phyloP scores from a whole-genome alignment of 108 stramenopile species.

The Schizochytrium sp. region DNA sequence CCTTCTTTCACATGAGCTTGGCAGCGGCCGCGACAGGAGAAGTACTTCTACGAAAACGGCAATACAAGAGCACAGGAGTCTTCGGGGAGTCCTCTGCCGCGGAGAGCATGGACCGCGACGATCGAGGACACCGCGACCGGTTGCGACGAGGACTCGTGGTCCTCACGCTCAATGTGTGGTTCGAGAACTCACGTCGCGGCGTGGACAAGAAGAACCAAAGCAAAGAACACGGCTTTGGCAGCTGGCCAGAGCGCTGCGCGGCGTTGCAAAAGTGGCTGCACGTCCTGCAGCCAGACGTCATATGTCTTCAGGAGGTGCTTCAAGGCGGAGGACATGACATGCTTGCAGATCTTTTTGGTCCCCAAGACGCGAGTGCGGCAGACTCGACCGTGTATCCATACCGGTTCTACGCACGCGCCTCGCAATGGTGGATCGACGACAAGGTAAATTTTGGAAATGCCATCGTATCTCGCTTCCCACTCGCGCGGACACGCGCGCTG shows the following conservation, averaged over 20 bases:
- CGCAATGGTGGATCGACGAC: background rate
- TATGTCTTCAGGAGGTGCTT: background rate
- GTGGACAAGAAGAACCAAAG: background rate
- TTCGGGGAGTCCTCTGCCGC: no score
- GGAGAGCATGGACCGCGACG: background rate
- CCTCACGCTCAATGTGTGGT: background rate
- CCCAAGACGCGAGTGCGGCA: background rate
- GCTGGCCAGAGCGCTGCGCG: background rate
- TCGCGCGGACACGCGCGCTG: background rate
- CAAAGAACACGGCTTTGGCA: background rate
- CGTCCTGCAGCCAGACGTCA: background rate
- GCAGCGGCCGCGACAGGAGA: background rate
- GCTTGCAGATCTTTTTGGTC: conserved; percentile 1
- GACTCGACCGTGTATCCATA: background rate
- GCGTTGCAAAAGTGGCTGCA: background rate
- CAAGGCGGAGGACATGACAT: background rate
- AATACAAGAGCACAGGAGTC: no score
- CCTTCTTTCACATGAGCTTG: background rate
- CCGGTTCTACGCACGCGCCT: background rate
- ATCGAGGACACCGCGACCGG: background rate
- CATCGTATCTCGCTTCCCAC: background rate
- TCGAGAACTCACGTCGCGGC: background rate
- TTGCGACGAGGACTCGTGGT: background rate
- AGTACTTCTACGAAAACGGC: no score
- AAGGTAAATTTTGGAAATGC: background rate